phyloP scores from a whole-genome alignment of 352 stramenopile genomes.

The Phytopythium cucurbitacearum region DNA sequence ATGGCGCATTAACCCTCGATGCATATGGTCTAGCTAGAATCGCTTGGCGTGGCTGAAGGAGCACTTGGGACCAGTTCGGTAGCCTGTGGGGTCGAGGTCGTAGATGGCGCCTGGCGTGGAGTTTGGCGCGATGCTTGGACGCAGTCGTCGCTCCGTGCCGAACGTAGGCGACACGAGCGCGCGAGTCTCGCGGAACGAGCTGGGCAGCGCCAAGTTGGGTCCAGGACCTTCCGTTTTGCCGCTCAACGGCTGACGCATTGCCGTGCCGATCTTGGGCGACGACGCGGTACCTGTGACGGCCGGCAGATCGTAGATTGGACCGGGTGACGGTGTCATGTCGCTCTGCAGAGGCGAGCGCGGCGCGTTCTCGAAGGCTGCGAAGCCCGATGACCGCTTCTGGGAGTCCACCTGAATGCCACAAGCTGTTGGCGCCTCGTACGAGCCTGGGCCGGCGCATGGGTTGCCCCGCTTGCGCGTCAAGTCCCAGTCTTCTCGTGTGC shows the following conservation, averaged over 20 bases:
- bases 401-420: constrained; percentile 64
- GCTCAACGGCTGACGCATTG: constrained; percentile 46
- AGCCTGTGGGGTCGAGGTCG: constrained; percentile 58
- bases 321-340: constrained; percentile 61
- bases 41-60: constrained; percentile 76
- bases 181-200: constrained; percentile 38
- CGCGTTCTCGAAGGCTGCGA: constrained; percentile 66
- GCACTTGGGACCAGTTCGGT: constrained; percentile 36
- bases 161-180: constrained; percentile 64
- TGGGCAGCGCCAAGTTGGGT: constrained; percentile 58
- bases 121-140: constrained; percentile 13
- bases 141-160: constrained; percentile 54
- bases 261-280: constrained; percentile 59
- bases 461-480: constrained; percentile 50
- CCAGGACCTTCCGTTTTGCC: constrained; percentile 53
- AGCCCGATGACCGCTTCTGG: constrained; percentile 33
- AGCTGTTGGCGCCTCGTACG: constrained; percentile 53
- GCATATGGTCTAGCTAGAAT: constrained; percentile 20
- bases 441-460: constrained; percentile 58
- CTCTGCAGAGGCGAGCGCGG: constrained; percentile 33
- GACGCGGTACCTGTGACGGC: constrained; percentile 33
- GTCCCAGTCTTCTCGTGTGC: constrained; percentile 79
- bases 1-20: too few relatives aligned
- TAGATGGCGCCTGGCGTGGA: constrained; percentile 63
- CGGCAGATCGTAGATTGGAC: constrained; percentile 72